Percentiles rank a stretch among this genome's conserved stretches.
These are phyloP conservation scores for Umbelopsis sp. DNA, from an alignment of 192 early-diverging fungal species.

Conservation along the genomic window DNA sequence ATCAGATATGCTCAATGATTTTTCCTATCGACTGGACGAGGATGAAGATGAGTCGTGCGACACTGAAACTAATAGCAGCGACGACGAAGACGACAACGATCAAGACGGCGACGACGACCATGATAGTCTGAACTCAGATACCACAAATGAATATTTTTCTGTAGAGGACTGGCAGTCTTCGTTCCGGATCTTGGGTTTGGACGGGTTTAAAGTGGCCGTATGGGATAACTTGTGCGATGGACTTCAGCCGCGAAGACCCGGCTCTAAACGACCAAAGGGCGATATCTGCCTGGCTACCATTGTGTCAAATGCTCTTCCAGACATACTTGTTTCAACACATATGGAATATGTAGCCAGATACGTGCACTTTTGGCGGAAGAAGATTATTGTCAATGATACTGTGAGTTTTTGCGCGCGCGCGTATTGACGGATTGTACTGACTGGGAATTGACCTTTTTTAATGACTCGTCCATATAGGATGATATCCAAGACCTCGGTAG, in stretches of 20 bases:
- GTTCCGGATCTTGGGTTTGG: slow-evolving; percentile 5
- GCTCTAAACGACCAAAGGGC: slow-evolving; percentile 11
- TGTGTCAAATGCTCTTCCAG: background rate
- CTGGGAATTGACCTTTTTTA: background rate
- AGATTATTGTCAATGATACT: background rate
- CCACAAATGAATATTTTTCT: background rate
- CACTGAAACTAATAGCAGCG: background rate
- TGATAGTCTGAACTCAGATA: background rate
- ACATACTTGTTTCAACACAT: background rate
- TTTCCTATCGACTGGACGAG: slow-evolving; percentile 5
- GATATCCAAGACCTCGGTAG: slow-evolving; percentile 6
- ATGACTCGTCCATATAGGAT: background rate
- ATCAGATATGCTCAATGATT: slow-evolving; percentile 15
- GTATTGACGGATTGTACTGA: background rate
- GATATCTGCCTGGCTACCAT: slow-evolving; percentile 16
- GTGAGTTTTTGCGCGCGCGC: background rate
- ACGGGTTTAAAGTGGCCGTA: slow-evolving; percentile 7
- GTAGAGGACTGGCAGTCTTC: background rate
- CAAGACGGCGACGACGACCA: background rate
- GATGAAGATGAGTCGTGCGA: background rate
- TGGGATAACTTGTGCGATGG: slow-evolving; percentile 8
- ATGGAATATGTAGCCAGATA: slow-evolving; percentile 8
- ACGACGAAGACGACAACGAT: background rate
- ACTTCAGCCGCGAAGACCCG: background rate
- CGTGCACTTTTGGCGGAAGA: slow-evolving; percentile 9